Evolutionary conservation across 345 rosid genomes (phyloP).

Genomic region (Dipteronia dyeriana): DNA sequence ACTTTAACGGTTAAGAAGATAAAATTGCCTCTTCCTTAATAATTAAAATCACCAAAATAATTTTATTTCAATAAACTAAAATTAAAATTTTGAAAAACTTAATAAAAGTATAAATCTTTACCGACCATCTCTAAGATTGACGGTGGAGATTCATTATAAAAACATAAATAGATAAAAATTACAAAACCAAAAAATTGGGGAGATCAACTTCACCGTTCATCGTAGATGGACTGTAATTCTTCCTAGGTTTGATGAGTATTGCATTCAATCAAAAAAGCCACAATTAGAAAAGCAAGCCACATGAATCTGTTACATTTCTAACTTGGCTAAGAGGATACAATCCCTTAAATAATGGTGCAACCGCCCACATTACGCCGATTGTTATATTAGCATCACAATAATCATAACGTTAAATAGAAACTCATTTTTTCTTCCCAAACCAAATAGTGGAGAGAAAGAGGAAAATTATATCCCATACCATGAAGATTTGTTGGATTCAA

Average conservation of each 20-base stretch:
- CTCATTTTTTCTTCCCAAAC: neutral
- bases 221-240: no score
- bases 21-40: no score
- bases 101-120: no score
- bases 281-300: neutral
- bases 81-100: no score
- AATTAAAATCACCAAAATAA: no score
- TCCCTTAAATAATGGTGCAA: neutral
- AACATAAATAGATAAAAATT: no score
- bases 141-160: no score
- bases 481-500: neutral
- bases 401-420: neutral
- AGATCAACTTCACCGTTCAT: no score
- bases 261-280: neutral
- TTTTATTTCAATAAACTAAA: no score
- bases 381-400: neutral
- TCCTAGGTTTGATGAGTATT: neutral
- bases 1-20: no score
- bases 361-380: neutral
- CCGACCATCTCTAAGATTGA: no score
- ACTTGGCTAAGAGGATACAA: neutral
- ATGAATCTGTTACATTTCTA: neutral
- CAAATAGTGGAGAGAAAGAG: neutral
- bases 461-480: neutral
- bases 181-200: no score